Conservation (phyloP, 2,329 filamentous ascomycete species). For the Ceratocystis destructans region DNA sequence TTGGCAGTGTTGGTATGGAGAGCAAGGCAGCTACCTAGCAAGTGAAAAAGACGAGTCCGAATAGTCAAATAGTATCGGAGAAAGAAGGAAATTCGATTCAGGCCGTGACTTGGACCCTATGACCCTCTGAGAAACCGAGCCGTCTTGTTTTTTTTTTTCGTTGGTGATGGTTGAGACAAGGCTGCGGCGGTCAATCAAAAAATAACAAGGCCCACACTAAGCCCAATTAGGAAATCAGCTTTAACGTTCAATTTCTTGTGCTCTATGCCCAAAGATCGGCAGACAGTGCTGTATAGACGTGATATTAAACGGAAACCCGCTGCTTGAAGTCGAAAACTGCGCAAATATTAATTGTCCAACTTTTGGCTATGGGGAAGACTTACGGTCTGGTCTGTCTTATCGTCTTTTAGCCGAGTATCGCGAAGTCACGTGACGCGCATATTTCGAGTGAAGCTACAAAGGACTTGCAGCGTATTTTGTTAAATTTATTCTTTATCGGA, state of each 20-base stretch:
- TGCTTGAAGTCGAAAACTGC: too few species aligned
- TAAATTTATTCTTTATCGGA: too few species aligned
- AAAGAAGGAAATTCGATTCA: constrained; percentile 2
- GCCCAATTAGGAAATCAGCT: constrained; percentile 21
- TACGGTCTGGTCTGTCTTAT: background rate
- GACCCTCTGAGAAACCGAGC: background rate
- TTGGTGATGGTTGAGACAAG: constrained; percentile 17
- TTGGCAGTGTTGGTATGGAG: background rate
- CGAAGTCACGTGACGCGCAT: background rate
- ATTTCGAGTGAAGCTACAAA: background rate
- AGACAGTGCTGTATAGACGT: background rate
- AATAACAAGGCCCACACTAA: constrained; percentile 20
- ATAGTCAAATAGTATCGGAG: background rate
- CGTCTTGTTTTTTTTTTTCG: background rate
- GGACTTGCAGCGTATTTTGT: too few species aligned
- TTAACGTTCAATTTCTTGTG: constrained; percentile 1
- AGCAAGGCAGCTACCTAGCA: background rate
- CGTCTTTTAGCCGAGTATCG: background rate
- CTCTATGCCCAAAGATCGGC: too few species aligned
- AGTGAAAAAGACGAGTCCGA: background rate
- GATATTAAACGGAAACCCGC: background rate
- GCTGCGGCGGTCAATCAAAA: constrained; percentile 14
- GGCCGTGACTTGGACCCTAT: background rate
- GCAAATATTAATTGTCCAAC: too few species aligned
- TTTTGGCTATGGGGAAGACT: background rate